phyloP scores from a whole-genome alignment of 257 asterid genomes.

The Cynanchum wilfordii region DNA sequence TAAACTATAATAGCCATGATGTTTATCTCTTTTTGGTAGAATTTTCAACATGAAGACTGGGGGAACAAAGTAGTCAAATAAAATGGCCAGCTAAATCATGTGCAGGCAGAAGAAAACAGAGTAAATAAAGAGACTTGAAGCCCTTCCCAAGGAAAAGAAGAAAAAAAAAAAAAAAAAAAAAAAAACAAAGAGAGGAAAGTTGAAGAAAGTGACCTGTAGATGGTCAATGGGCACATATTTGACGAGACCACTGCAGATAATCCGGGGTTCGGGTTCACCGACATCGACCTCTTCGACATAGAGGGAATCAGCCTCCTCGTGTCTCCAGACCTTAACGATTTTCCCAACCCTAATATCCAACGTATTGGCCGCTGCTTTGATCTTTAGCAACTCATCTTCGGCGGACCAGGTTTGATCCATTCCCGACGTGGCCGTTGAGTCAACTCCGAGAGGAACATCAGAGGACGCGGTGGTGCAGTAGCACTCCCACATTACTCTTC shows the following conservation, averaged over 20 bases:
- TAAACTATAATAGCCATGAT: too few relatives aligned
- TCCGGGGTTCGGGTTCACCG: conserved; percentile 83
- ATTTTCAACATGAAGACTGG: not conserved
- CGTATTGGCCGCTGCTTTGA: conserved; percentile 60
- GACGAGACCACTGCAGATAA: conserved; percentile 90
- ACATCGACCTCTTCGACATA: conserved; percentile 95
- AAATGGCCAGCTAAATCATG: not conserved
- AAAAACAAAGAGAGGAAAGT: not conserved
- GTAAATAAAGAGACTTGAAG: not conserved
- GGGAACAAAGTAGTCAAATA: not conserved
- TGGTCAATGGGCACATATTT: conserved; percentile 59
- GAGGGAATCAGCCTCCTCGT: conserved; percentile 91
- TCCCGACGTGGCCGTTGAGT: not conserved
- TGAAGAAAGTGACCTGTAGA: conserved; percentile 48
- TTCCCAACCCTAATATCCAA: conserved; percentile 82
- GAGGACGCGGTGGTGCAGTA: not conserved
- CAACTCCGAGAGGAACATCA: not conserved
- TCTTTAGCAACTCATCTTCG: conserved; percentile 15
- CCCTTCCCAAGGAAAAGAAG: too few relatives aligned
- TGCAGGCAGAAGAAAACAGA: not conserved
- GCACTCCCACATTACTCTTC: not conserved
- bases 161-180: too few relatives aligned
- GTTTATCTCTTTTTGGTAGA: not conserved
- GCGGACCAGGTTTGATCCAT: not conserved
- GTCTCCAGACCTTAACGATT: conserved; percentile 73